Conservation (phyloP, 2,329 filamentous ascomycete species). For the Stachybotrys echinatus region DNA sequence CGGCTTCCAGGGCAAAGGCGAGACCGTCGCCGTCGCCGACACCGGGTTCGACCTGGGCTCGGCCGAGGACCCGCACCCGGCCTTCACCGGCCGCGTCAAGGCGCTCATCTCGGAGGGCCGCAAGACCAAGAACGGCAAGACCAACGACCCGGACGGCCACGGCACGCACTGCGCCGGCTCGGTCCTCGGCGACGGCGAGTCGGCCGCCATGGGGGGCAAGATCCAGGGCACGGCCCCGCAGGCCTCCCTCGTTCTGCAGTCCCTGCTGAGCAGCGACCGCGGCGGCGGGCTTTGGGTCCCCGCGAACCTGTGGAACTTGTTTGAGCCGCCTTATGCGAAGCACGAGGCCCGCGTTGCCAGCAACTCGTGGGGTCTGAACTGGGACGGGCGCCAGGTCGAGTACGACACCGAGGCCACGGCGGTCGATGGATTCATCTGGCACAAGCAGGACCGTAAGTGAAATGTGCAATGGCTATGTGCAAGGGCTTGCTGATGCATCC, state of each 20-base stretch:
- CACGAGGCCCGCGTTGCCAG: not conserved
- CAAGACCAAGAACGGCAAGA: not conserved
- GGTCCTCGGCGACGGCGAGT: constrained; percentile 1
- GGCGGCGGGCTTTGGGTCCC: not conserved
- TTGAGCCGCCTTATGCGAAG: not conserved
- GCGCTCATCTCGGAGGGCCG: not conserved
- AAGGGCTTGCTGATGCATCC: not conserved
- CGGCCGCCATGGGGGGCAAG: not conserved
- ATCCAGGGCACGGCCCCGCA: constrained; percentile 1
- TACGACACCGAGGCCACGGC: not conserved
- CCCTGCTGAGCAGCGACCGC: not conserved
- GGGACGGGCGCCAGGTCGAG: not conserved
- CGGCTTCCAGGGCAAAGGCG: not conserved
- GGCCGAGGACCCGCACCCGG: not conserved
- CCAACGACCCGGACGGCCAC: constrained; percentile 3
- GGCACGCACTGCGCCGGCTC: not conserved
- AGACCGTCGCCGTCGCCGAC: not conserved
- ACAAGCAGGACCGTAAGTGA: not conserved
- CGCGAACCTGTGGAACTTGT: not conserved
- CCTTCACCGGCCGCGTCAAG: not conserved
- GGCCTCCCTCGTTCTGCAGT: not conserved
- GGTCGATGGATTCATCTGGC: not conserved
- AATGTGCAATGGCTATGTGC: not conserved
- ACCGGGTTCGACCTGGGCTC: not conserved
- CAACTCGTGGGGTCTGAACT: constrained; percentile 1